Conservation (phyloP, 2,329 filamentous ascomycete genomes). For the Sporothrix humicola region DNA sequence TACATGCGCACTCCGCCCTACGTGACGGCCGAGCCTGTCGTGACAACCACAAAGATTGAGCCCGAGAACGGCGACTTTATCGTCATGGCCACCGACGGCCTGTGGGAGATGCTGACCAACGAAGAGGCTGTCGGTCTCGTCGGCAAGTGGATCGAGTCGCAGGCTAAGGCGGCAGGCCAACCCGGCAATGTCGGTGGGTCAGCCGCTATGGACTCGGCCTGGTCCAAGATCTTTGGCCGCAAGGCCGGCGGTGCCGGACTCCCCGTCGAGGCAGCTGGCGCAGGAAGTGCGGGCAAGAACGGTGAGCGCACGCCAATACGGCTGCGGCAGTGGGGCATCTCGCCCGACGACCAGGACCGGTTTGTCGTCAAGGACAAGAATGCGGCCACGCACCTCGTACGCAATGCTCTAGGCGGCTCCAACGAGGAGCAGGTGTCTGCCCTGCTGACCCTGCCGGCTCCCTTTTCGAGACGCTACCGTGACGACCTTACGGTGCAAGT, state of each 20-base stretch:
- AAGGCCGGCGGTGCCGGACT: conserved; percentile 48
- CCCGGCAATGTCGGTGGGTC: conserved; percentile 32
- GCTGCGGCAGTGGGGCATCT: conserved; percentile 87
- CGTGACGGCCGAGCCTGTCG: conserved; percentile 92
- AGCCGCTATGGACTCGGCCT: conserved; percentile 59
- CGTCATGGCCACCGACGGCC: conserved; percentile 92
- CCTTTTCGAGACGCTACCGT: conserved; percentile 88
- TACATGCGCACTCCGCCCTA: conserved; percentile 91
- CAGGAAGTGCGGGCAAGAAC: conserved; percentile 53
- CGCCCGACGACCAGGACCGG: conserved; percentile 72
- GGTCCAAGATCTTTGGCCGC: conserved; percentile 66
- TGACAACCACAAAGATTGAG: conserved; percentile 90
- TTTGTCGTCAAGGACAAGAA: conserved; percentile 97
- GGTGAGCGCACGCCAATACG: conserved; percentile 89
- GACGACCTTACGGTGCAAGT: conserved; percentile 98
- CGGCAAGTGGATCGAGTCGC: conserved; percentile 92
- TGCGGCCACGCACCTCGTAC: conserved; percentile 90
- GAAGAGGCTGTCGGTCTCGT: conserved; percentile 97
- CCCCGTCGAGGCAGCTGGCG: conserved; percentile 71
- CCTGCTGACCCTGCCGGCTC: conserved; percentile 86
- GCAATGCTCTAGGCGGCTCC: conserved; percentile 91
- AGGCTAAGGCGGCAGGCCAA: conserved; percentile 14
- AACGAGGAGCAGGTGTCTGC: conserved; percentile 94
- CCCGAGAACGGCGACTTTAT: conserved; percentile 92
- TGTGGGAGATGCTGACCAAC: conserved; percentile 99